Evolutionary conservation across 257 asterid species (phyloP), one percentile per base, ranked within the genome.

Genomic region (Nicotiana tabacum): DNA sequence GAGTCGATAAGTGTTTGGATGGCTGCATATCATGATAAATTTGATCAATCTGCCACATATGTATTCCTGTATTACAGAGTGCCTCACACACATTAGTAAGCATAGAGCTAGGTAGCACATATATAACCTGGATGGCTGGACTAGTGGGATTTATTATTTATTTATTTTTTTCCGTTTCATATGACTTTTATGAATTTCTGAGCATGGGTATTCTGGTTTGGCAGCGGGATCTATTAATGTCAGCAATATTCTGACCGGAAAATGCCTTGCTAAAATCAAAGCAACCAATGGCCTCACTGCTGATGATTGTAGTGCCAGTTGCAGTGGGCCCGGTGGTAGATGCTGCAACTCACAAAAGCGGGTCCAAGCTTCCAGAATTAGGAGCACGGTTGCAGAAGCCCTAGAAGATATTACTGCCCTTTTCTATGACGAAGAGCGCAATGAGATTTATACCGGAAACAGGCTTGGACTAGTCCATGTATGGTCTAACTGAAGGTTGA

Each of bases 141-240:
- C 64, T 76, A 76, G 16, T 76, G 80, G 43, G 46, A 57, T 30
- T 51, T 27, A 51, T 51, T 76, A 18, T 35, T 35, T 2, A n/a
- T 24, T 61, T 21, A 18, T 30, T 66, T 35, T 79, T 24, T 61
- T 17, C 33, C 24, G 60, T 43, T 64, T 29, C 64, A 29, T 61
- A 76, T 82, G 17, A 61, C 18, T 33, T 12, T 62, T 77, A 21
- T 78, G 66, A 33, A 64, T 81, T 4, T 66, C 77, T 82, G 30
- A 76, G 79, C 8, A 48, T 70, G 51, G 53, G 46, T 56, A 53
- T 65, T 15, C 27, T 80, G 68, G 82, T 85, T 76, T 37, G 84
- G 90, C 95, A 93, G 99, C 98, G 11, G 99, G 99, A 5, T 94
- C 99, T 2, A 96, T 96, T 84, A 94, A 94, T 77, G 90, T 96